These are phyloP conservation scores for Royoungia palumana DNA, from an alignment of 768 basidiomycete species.

Conservation along the genomic window DNA sequence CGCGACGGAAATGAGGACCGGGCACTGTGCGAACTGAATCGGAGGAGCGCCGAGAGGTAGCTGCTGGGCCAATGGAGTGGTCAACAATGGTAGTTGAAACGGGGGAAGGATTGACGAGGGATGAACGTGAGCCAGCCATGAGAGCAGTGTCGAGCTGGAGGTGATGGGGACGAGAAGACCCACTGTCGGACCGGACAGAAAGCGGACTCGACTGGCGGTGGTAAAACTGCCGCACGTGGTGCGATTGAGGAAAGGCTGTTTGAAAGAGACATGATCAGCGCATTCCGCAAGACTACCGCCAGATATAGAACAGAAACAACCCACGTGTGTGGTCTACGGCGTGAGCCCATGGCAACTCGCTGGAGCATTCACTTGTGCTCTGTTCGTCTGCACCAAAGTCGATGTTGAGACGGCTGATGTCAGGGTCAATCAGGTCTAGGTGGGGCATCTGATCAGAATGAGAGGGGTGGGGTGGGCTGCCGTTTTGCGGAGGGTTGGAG, in stretches of 20 bases:
- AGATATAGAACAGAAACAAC: constrained; percentile 31
- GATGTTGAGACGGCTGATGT: constrained; percentile 56
- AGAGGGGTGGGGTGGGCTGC: constrained; percentile 19
- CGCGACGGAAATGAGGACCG: constrained; percentile 49
- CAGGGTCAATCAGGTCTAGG: constrained; percentile 48
- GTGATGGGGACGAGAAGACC: constrained; percentile 41
- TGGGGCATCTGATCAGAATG: constrained; percentile 32
- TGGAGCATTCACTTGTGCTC: constrained; percentile 41
- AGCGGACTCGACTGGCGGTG: constrained; percentile 36
- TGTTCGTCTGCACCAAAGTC: constrained; percentile 44
- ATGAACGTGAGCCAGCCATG: constrained; percentile 40
- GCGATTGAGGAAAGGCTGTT: constrained; percentile 26
- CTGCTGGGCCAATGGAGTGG: constrained; percentile 19
- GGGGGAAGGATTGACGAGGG: constrained; percentile 42
- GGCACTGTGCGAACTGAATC: constrained; percentile 68
- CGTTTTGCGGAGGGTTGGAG: constrained; percentile 40
- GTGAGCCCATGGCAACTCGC: constrained; percentile 58
- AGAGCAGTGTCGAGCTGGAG: constrained; percentile 58
- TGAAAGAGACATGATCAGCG: constrained; percentile 21
- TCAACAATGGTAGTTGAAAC: constrained; percentile 42
- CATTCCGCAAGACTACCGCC: constrained; percentile 25
- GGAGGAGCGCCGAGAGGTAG: constrained; percentile 54
- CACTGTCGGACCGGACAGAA: constrained; percentile 38
- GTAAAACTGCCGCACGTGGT: constrained; percentile 22
- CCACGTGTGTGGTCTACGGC: constrained; percentile 41